A percentile compares a stretch with the other conserved stretches of the same genome.
phyloP scores from a whole-genome alignment of 1,284 basidiomycete species.

The Cryptococcus wingfieldii region DNA sequence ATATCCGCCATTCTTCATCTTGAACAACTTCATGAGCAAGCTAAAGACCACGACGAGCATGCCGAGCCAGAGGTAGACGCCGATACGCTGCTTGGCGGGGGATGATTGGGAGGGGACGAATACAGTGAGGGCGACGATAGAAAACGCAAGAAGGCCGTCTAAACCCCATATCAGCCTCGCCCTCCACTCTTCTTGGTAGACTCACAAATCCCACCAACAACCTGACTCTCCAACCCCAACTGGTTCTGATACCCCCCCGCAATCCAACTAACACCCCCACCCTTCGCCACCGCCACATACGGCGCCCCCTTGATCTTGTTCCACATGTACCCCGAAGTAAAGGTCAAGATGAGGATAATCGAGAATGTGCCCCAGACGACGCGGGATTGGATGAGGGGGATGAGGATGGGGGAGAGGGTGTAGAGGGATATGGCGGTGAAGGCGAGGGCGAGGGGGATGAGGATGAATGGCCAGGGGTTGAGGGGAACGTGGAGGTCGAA shows the following conservation, averaged over 20 bases:
- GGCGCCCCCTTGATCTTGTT: constrained; percentile 83
- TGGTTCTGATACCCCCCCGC: constrained; percentile 85
- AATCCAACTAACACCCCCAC: constrained; percentile 68
- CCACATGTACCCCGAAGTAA: constrained; percentile 95
- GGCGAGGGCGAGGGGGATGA: constrained; percentile 58
- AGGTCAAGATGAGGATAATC: constrained; percentile 66
- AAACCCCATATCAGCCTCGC: not conserved
- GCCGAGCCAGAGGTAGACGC: constrained; percentile 82
- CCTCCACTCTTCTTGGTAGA: constrained; percentile 16
- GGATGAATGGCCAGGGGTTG: constrained; percentile 53
- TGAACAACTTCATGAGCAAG: constrained; percentile 81
- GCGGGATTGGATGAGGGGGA: constrained; percentile 66
- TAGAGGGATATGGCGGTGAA: constrained; percentile 20
- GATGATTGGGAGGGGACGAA: constrained; percentile 76
- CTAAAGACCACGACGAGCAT: constrained; percentile 83
- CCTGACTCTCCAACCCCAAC: constrained; percentile 86
- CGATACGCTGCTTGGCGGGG: constrained; percentile 69
- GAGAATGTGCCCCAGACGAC: constrained; percentile 60
- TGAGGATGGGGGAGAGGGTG: constrained; percentile 52
- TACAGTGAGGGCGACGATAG: constrained; percentile 76
- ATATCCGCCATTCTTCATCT: constrained; percentile 72
- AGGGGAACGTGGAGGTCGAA: constrained; percentile 47
- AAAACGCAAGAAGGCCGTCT: constrained; percentile 79
- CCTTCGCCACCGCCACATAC: constrained; percentile 54
- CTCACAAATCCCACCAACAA: constrained; percentile 81